Percentiles rank a stretch among this genome's conserved stretches.
Conservation (phyloP, 2,329 filamentous ascomycete species). For the Fusarium cicatricum region DNA sequence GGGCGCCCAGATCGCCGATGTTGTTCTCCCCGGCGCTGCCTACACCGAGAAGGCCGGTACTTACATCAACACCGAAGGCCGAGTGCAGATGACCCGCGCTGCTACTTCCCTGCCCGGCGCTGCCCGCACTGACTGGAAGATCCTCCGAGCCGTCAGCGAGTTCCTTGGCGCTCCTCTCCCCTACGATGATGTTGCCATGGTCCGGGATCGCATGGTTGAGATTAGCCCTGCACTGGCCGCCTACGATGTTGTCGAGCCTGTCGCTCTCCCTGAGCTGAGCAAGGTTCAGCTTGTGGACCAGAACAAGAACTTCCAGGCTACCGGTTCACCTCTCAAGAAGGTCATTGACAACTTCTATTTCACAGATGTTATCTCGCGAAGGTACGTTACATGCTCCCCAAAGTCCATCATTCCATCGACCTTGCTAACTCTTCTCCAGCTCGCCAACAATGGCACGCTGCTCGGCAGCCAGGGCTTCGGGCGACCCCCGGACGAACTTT, state of each 20-base stretch:
- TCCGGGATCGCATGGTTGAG: conserved; percentile 93
- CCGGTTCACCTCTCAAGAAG: conserved; percentile 78
- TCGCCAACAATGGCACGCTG: conserved; percentile 98
- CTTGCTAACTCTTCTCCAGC: conserved; percentile 57
- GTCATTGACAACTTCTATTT: conserved; percentile 98
- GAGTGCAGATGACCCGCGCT: conserved; percentile 91
- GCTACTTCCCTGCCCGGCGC: conserved; percentile 90
- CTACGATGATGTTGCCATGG: conserved; percentile 89
- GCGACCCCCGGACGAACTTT: conserved; percentile 80
- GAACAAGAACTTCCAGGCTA: conserved; percentile 86
- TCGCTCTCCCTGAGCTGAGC: conserved; percentile 76
- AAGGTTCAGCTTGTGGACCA: conserved; percentile 96
- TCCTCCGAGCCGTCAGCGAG: conserved; percentile 90
- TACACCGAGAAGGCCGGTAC: conserved; percentile 98
- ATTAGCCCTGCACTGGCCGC: conserved; percentile 89
- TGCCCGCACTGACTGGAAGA: conserved; percentile 98
- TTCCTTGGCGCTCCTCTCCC: conserved; percentile 87
- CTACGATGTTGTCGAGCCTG: conserved; percentile 91
- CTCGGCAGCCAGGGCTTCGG: conserved; percentile 88
- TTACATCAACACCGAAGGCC: conserved; percentile 97
- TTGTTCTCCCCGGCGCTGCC: conserved; percentile 91
- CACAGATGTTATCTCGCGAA: conserved; percentile 95
- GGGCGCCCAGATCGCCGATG: conserved; percentile 90
- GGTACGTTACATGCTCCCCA: conserved; percentile 64
- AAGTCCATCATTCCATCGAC: conserved; percentile 26